Evolutionary conservation across 2,329 filamentous ascomycete species (phyloP).

Genomic region (Botrytis galanthina): DNA sequence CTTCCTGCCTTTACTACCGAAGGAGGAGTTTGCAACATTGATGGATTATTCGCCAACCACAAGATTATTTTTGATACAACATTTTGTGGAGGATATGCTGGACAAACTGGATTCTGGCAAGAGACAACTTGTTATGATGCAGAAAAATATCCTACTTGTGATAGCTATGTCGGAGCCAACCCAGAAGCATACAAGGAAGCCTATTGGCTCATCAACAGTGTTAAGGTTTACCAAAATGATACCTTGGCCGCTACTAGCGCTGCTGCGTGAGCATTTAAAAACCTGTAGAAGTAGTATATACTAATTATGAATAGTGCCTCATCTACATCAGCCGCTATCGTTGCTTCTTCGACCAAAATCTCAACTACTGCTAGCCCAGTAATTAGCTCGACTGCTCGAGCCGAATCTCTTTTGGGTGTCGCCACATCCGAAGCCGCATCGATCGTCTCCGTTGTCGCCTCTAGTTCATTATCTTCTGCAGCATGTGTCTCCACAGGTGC

Average conservation of each 20-base stretch:
- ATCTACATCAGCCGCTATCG: neutral
- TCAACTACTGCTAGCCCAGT: constrained; percentile 2
- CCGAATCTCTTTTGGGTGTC: neutral
- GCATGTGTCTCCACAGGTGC: constrained; percentile 3
- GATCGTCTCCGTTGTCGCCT: neutral
- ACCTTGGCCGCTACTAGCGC: constrained; percentile 37
- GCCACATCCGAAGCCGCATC: neutral
- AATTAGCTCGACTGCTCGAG: constrained; percentile 2
- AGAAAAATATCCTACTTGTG: constrained; percentile 38
- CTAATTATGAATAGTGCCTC: constrained; percentile 6
- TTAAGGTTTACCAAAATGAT: constrained; percentile 34
- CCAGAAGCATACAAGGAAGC: constrained; percentile 29
- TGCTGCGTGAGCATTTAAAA: neutral
- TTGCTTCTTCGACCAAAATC: neutral
- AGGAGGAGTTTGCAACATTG: constrained; percentile 60
- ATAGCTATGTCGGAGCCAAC: constrained; percentile 33
- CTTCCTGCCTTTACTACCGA: constrained; percentile 64
- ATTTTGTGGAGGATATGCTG: constrained; percentile 68
- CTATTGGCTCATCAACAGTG: constrained; percentile 34
- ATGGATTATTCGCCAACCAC: constrained; percentile 64
- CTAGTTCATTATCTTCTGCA: neutral
- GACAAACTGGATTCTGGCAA: constrained; percentile 53
- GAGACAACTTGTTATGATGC: constrained; percentile 43
- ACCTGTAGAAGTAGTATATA: neutral
- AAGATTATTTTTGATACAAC: constrained; percentile 71